Evolutionary conservation across 768 basidiomycete species (phyloP), one percentile per base, ranked within the genome.

Genomic region (Boletus rufocinnamomeus): DNA sequence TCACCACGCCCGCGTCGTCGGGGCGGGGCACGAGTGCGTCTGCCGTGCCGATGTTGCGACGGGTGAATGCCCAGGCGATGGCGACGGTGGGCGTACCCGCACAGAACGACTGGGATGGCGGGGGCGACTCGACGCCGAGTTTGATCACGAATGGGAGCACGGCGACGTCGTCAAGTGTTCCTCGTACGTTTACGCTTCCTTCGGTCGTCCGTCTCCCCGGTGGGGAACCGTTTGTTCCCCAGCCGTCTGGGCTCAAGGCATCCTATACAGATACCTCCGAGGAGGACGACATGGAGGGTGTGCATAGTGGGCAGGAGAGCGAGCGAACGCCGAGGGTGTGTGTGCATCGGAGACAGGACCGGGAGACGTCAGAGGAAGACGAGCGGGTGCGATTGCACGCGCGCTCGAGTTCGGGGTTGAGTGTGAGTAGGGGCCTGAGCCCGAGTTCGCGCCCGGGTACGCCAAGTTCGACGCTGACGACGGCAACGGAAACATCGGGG

Each of bases 231-330:
- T 68, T 62, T 32, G 37, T 60, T 34, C 52, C 60, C 0, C 60
- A 62, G 17, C 64, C 61, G 2, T 71, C 69, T 2, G 59, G n/a
- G 16, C 67, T 69, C 34, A 66, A 69, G 27, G 66, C 53, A 45
- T 62, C 41, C 10, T 61, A 55, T 34, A 57, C 56, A 13, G 69
- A 69, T 14, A 54, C 61, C 9, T 62, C 52, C 1, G 67, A 66
- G 50, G 68, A 71, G 5, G 62, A 38, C 3, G 28, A 65, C 5
- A 40, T 30, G 14, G 69, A 59, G 2, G 66, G 37, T 1, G 1
- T 13, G 19, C n/a, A 28, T 2, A 35, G 38, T 21, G 8, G 2
- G 6, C n/a, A 32, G 19, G 40, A 23, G 16, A 23, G 1, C 7
- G 47, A n/a, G 16, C 57, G 21, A 27, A 50, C 25, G 9, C 34